A percentile compares a stretch with the other conserved stretches of the same genome.
These are phyloP conservation scores for Colletotrichum simmondsii DNA, from an alignment of 2,329 filamentous ascomycete species.

Conservation along the genomic window DNA sequence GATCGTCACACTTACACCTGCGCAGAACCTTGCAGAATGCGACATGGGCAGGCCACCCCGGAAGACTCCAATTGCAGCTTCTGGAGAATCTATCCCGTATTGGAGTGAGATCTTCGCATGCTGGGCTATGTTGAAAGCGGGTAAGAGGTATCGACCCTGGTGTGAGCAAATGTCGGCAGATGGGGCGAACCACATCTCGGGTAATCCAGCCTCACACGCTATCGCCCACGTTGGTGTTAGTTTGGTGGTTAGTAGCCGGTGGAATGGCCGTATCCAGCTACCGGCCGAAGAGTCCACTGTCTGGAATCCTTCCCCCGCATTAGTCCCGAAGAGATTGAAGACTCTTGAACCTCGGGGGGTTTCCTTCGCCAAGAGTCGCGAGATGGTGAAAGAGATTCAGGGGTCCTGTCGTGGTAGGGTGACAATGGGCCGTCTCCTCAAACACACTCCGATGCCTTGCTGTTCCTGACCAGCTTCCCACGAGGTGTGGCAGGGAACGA, in stretches of 20 bases:
- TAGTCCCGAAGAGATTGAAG: slow-evolving; percentile 8
- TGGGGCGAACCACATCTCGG: slow-evolving; percentile 25
- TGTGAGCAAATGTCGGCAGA: slow-evolving; percentile 25
- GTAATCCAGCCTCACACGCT: slow-evolving; percentile 17
- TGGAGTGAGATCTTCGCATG: slow-evolving; percentile 12
- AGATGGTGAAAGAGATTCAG: not conserved
- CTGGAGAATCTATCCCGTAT: slow-evolving; percentile 7
- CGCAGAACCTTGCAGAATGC: slow-evolving; percentile 8
- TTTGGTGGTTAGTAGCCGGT: slow-evolving; percentile 15
- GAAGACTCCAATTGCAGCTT: slow-evolving; percentile 1
- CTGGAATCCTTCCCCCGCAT: slow-evolving; percentile 23
- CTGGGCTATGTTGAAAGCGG: slow-evolving; percentile 1
- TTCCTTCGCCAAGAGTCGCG: not conserved
- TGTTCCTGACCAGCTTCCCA: slow-evolving; percentile 24
- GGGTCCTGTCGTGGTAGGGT: slow-evolving; percentile 10
- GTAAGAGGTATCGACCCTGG: not conserved
- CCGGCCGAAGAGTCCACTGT: slow-evolving; percentile 5
- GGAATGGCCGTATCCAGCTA: slow-evolving; percentile 4
- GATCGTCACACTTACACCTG: slow-evolving; percentile 8
- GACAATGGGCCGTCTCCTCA: slow-evolving; percentile 14
- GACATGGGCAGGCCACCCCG: slow-evolving; percentile 4
- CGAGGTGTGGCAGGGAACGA: slow-evolving; percentile 21
- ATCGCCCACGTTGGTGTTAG: slow-evolving; percentile 9
- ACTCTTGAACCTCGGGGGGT: slow-evolving; percentile 8
- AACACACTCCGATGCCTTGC: slow-evolving; percentile 6